Base-by-base conservation (phyloP, 768 basidiomycete genomes). In the Nidularia pulvinata region DNA sequence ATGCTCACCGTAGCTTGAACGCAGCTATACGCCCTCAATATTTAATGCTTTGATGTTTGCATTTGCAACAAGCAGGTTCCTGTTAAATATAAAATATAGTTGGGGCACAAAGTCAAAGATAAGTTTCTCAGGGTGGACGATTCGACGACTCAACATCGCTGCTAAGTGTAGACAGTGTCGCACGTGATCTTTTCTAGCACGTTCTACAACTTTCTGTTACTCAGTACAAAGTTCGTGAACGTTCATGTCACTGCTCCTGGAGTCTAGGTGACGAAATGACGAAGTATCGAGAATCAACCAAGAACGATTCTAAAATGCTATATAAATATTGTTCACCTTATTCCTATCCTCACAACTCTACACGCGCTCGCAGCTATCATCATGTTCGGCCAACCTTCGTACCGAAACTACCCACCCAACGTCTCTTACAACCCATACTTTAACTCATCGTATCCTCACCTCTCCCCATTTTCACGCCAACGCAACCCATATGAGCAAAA, bases 351-450 rank as follows among this genome's bases (percentile, higher is more conserved):
- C 25, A 30, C 25, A 30, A 30, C 25, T 30, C 25, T 30, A 30
- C 25, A 30, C 25, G 25, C 25, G 25, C 25, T 30, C 4, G 25
- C 4, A 30, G 3, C 3, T 44, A 33, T 16, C 42, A 54, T 33
- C 53, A 69, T 67, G 67, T 66, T 57, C 62, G 42, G 57, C 50
- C 63, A 63, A 48, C 65, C 65, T 49, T 65, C 59, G 50, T 64
- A 62, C 44, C 50, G 54, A 42, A 59, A 57, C 16, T 62, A 58
- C 45, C 55, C 61, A 19, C 60, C 59, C 16, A 51, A 60, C 42
- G 51, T 50, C 42, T 59, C 60, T 44, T 66, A 66, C 55, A 65
- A 66, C 50, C 67, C 68, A 34, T 69, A 62, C 50, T 49, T 59
- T 5, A 57, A 64, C 49, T 59, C 63, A 33, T 59, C 66, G 4